A percentile compares a stretch with the other conserved stretches of the same genome.
These are phyloP conservation scores for Penicillium steckii DNA, from an alignment of 495 filamentous ascomycete genomes.

Conservation along the genomic window DNA sequence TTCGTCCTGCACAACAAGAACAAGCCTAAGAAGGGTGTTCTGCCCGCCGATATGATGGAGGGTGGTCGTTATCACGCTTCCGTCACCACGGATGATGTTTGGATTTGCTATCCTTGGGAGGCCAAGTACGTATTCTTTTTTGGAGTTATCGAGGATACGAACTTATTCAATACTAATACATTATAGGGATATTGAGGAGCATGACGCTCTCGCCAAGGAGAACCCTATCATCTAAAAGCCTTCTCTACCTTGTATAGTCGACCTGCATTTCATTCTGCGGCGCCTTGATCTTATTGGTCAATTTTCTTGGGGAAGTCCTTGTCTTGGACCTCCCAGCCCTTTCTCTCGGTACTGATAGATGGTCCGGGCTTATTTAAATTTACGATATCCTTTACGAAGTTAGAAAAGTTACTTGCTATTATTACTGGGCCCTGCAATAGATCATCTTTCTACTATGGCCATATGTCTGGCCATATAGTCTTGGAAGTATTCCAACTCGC, in stretches of 20 bases:
- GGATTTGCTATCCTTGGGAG: constrained; percentile 99
- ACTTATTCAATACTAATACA: no score
- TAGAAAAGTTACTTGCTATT: constrained; percentile 23
- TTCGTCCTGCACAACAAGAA: constrained; percentile 98
- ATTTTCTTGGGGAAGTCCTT: constrained; percentile 3
- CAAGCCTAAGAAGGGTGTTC: constrained; percentile 85
- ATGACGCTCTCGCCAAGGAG: constrained; percentile 69
- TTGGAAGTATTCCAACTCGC: no score
- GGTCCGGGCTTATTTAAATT: constrained; percentile 19
- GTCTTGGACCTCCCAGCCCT: constrained; percentile 2
- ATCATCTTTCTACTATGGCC: no score
- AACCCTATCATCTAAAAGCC: constrained; percentile 40
- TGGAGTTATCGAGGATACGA: no score
- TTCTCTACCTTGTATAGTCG: constrained; percentile 17
- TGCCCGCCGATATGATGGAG: constrained; percentile 78
- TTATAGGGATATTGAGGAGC: constrained; percentile 82
- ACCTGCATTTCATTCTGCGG: constrained; percentile 22
- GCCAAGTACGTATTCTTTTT: constrained; percentile 72
- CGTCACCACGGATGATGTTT: constrained; percentile 83
- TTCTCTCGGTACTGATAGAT: constrained; percentile 10
- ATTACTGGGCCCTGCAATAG: no score
- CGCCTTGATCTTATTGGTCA: constrained; percentile 17
- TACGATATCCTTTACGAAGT: constrained; percentile 35
- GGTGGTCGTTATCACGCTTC: constrained; percentile 80
- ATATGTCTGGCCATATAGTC: neutral